Conservation (phyloP, 495 filamentous ascomycete genomes). For the Lophiostoma macrostomum region DNA sequence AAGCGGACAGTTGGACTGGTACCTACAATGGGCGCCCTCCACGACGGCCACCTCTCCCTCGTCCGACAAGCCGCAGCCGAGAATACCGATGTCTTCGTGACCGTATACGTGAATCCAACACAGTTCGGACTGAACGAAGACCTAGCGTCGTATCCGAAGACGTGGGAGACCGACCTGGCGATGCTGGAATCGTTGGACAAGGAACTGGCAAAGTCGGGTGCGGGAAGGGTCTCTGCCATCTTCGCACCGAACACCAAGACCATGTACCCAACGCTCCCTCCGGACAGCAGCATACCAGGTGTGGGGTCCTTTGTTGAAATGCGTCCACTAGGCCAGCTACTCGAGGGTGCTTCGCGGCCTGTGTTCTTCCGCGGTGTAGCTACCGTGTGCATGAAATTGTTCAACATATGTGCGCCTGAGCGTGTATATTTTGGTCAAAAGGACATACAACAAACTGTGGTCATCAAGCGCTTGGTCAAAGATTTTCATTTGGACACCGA, state of each 20-base stretch:
- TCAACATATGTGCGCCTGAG: slow-evolving; percentile 86
- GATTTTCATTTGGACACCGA: slow-evolving; percentile 83
- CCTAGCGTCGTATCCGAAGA: slow-evolving; percentile 82
- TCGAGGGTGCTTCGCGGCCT: slow-evolving; percentile 84
- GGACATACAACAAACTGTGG: slow-evolving; percentile 91
- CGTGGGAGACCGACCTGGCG: slow-evolving; percentile 71
- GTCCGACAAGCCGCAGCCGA: slow-evolving; percentile 82
- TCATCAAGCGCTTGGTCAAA: slow-evolving; percentile 79
- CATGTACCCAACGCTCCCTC: slow-evolving; percentile 85
- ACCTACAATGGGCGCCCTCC: slow-evolving; percentile 95
- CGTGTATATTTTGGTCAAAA: slow-evolving; percentile 97
- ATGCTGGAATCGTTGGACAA: slow-evolving; percentile 65
- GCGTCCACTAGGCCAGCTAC: slow-evolving; percentile 71
- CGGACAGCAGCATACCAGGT: slow-evolving; percentile 65
- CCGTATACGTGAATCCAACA: slow-evolving; percentile 92
- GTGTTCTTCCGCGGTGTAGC: slow-evolving; percentile 96
- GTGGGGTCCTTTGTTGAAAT: slow-evolving; percentile 92
- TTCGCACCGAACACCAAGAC: slow-evolving; percentile 78
- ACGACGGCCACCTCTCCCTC: slow-evolving; percentile 83
- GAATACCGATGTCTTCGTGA: slow-evolving; percentile 81
- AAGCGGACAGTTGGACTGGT: slow-evolving; percentile 79
- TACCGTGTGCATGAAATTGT: slow-evolving; percentile 94
- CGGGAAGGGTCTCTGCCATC: slow-evolving; percentile 72
- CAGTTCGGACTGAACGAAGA: slow-evolving; percentile 94
- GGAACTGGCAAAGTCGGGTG: slow-evolving; percentile 55